Percentiles rank a stretch among this genome's conserved stretches.
phyloP scores from a whole-genome alignment of 192 early-diverging fungal genomes.

The Entomortierella chlamydospora region DNA sequence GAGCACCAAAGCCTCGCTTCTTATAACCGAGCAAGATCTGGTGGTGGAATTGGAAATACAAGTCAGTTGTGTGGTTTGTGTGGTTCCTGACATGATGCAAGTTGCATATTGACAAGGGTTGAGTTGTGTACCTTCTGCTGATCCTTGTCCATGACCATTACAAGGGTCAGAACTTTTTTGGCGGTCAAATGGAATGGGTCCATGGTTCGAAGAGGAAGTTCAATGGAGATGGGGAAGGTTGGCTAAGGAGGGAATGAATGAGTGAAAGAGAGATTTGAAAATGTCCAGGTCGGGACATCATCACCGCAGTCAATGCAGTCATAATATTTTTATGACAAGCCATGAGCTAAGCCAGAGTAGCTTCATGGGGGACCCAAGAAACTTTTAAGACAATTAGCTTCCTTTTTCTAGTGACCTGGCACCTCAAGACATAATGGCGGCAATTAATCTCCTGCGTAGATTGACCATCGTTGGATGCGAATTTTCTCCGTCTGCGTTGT shows the following conservation, averaged over 20 bases:
- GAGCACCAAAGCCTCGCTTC: constrained; percentile 82
- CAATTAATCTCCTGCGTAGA: too few species aligned
- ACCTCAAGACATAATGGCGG: too few species aligned
- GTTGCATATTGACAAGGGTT: neutral
- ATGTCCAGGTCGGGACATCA: neutral
- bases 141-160: constrained; percentile 53
- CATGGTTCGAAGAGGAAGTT: constrained; percentile 3
- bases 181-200: constrained; percentile 43
- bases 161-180: constrained; percentile 63
- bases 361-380: too few species aligned
- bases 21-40: constrained; percentile 81
- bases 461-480: too few species aligned
- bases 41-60: neutral
- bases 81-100: neutral
- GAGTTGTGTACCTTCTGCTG: constrained; percentile 16
- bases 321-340: too few species aligned
- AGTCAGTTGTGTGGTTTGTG: neutral
- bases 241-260: neutral
- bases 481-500: too few species aligned
- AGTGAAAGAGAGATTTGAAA: neutral
- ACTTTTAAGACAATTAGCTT: too few species aligned
- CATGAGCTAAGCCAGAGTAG: too few species aligned
- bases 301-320: neutral
- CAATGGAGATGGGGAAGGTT: neutral
- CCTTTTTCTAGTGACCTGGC: too few species aligned